Base-by-base conservation (phyloP, 805 yeast species). In the Candida hispaniensis region DNA sequence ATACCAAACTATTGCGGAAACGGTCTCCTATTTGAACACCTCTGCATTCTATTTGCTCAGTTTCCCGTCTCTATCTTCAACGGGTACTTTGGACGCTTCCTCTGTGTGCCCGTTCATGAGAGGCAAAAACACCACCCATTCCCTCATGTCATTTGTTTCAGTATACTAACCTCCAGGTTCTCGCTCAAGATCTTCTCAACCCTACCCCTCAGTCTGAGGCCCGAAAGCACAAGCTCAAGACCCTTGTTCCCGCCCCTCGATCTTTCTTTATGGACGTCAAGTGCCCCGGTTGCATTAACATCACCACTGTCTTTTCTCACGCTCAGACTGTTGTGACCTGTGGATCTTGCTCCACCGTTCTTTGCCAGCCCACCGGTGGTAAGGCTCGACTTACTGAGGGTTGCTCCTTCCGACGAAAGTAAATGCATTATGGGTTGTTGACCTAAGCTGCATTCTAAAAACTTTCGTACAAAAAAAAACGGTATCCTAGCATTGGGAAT, bases 241-340 rank as follows among this genome's bases (percentile, higher is more conserved):
- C 80, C 60, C 79, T 91, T 62, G 99, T 91, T 54, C 95, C 88
- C 67, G 64, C 80, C 48, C 99, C 99, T 69, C 82, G 97, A 79
- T 86, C 97, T 44, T 91, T 72, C 78, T 91, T 91, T 80, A 86
- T 91, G 95, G 99, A 91, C 64, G 98, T 91, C 57, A 91, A 88
- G 70, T 91, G 98, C 71, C 97, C 93, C 68, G 97, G 98, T 59
- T 91, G 99, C 74, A 75, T 88, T 66, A 80, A 78, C 78, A 91
- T 91, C 73, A 85, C 98, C 68, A 88, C 96, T 55, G 97, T 91
- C 53, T 91, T 91, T 80, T 88, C 97, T 49, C 98, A 91, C 69
- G 97, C 99, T 54, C 98, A 91, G 75, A 91, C 98, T 58, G 97
- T 96, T 59, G 98, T 91, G 60, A 80, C 95, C 60, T 91, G 99